Evolutionary conservation across 106 monocot genomes (phyloP).

Genomic region (Acanthochlamys bracteata): DNA sequence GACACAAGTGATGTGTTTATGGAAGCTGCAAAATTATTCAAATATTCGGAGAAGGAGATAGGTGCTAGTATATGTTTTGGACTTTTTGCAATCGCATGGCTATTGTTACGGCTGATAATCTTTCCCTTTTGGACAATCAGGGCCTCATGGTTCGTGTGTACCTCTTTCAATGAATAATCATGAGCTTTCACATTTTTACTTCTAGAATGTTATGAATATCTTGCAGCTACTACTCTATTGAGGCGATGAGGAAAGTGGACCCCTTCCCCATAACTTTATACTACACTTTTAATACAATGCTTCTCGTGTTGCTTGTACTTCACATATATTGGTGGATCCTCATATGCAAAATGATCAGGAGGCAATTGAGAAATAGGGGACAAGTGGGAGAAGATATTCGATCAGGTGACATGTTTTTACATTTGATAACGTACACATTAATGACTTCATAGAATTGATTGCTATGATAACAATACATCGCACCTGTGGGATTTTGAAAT

Average conservation of each 20-base stretch:
- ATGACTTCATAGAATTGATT: too few relatives aligned
- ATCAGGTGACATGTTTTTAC: constrained; percentile 16
- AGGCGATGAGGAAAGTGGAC: not conserved
- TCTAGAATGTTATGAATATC: not conserved
- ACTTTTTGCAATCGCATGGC: constrained; percentile 69
- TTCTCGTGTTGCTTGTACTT: constrained; percentile 35
- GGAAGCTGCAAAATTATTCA: constrained; percentile 83
- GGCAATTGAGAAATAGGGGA: constrained; percentile 26
- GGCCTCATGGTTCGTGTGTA: not conserved
- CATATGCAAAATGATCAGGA: constrained; percentile 28
- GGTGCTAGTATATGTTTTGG: constrained; percentile 49
- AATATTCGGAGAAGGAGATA: constrained; percentile 54
- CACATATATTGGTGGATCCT: constrained; percentile 48
- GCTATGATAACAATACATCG: too few relatives aligned
- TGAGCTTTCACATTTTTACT: not conserved
- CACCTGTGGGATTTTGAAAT: too few relatives aligned
- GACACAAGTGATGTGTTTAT: constrained; percentile 95
- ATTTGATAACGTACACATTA: not conserved
- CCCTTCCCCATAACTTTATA: constrained; percentile 13
- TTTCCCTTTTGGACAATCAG: constrained; percentile 79
- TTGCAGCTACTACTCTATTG: not conserved
- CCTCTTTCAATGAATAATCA: not conserved
- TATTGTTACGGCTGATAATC: constrained; percentile 63
- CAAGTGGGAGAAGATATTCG: constrained; percentile 38
- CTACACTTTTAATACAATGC: constrained; percentile 62